Conservation (phyloP, 805 yeast genomes). For the Barnettozyma botsteinii region DNA sequence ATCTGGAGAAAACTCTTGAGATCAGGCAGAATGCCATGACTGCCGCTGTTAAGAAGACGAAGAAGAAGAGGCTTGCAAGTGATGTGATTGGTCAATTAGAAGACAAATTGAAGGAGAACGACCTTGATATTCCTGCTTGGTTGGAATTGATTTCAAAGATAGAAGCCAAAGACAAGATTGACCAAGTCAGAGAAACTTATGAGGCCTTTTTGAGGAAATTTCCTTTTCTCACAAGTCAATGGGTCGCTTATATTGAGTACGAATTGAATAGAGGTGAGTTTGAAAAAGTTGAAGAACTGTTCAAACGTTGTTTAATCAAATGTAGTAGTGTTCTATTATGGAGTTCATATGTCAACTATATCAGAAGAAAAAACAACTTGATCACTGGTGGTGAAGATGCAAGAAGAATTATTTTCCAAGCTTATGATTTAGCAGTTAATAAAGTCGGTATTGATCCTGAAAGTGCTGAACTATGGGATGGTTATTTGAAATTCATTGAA, state of each 20-base stretch:
- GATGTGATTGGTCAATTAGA: constrained; percentile 57
- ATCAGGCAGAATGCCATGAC: constrained; percentile 20
- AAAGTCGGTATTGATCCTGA: constrained; percentile 75
- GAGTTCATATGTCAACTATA: constrained; percentile 71
- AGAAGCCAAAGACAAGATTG: constrained; percentile 51
- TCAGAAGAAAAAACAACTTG: constrained; percentile 59
- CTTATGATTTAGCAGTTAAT: constrained; percentile 76
- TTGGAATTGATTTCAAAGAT: constrained; percentile 42
- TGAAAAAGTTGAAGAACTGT: constrained; percentile 57
- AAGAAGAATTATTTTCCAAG: constrained; percentile 64
- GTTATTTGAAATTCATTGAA: constrained; percentile 72
- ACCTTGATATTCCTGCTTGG: constrained; percentile 54
- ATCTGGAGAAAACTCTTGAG: not conserved
- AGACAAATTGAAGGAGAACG: constrained; percentile 46
- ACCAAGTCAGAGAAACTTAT: constrained; percentile 51
- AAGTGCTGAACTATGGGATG: constrained; percentile 71
- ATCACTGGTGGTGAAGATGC: constrained; percentile 82
- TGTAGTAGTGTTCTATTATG: constrained; percentile 66
- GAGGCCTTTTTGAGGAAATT: constrained; percentile 58
- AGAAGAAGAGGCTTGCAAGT: constrained; percentile 22
- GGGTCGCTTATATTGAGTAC: constrained; percentile 67
- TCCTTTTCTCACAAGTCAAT: constrained; percentile 63
- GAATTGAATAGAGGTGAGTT: constrained; percentile 63
- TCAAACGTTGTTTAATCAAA: constrained; percentile 55
- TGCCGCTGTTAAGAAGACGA: constrained; percentile 6